phyloP scores from a whole-genome alignment of 2,329 filamentous ascomycete genomes.

The Didymella exigua region DNA sequence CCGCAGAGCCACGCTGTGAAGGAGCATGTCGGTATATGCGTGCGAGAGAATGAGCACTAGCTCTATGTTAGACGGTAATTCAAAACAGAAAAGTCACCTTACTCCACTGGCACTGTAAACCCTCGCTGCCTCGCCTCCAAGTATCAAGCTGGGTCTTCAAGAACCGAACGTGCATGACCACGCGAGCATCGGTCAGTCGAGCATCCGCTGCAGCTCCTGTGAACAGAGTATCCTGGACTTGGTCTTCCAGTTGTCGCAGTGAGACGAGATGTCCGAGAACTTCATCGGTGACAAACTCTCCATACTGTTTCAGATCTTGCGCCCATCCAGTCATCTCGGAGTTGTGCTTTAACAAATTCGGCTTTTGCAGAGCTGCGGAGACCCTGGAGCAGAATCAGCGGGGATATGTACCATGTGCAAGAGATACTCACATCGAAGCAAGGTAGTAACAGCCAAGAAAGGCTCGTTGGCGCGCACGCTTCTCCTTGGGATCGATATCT shows the following conservation, averaged over 20 bases:
- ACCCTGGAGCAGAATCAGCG: conserved; percentile 26
- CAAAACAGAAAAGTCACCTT: neutral
- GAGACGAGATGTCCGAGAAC: conserved; percentile 31
- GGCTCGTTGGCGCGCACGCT: conserved; percentile 37
- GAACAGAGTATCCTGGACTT: conserved; percentile 40
- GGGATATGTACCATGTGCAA: too few relatives aligned
- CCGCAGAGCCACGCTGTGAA: conserved; percentile 37
- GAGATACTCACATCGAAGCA: conserved; percentile 33
- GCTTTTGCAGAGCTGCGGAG: conserved; percentile 37
- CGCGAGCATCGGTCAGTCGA: conserved; percentile 35
- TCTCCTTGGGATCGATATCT: conserved; percentile 23
- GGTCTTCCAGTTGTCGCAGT: conserved; percentile 41
- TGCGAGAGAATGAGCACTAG: conserved; percentile 38
- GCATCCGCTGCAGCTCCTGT: conserved; percentile 26
- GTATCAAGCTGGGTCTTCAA: conserved; percentile 35
- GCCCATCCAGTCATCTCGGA: conserved; percentile 39
- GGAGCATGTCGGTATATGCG: conserved; percentile 35
- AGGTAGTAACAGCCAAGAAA: conserved; percentile 45
- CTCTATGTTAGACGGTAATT: neutral
- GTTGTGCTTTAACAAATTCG: conserved; percentile 39
- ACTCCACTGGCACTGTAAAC: conserved; percentile 28
- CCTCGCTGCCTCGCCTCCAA: conserved; percentile 26
- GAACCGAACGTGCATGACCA: conserved; percentile 37
- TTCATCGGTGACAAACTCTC: conserved; percentile 37
- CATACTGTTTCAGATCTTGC: conserved; percentile 20